These are phyloP conservation scores for Salix exigua DNA, from an alignment of 345 rosid genomes.

Conservation along the genomic window DNA sequence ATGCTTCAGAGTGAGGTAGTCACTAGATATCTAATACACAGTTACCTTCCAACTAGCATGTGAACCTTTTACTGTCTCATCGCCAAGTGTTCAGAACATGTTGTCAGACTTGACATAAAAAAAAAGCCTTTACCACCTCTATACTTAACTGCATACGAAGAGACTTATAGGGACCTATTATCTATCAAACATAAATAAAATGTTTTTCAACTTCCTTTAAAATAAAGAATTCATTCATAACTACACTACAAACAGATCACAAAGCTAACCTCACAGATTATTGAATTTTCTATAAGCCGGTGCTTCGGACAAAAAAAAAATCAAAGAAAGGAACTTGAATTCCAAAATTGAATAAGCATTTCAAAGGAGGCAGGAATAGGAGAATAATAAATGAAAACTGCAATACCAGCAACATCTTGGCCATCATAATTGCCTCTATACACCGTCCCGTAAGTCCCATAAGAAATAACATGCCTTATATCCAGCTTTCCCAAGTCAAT, in stretches of 20 bases:
- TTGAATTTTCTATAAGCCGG: neutral
- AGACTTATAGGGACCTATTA: neutral
- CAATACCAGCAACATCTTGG: conserved; percentile 34
- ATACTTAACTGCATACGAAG: neutral
- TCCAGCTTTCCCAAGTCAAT: conserved; percentile 27
- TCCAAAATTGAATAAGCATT: neutral
- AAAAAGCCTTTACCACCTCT: neutral
- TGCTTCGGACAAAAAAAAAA: neutral
- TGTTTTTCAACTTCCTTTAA: neutral
- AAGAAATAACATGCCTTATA: conserved; percentile 25
- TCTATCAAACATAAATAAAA: neutral
- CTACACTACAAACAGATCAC: neutral
- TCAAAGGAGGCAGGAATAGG: neutral
- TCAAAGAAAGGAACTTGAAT: neutral
- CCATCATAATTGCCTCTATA: conserved; percentile 34
- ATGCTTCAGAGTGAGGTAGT: neutral
- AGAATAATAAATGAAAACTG: neutral
- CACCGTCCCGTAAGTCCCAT: conserved; percentile 32
- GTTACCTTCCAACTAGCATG: neutral
- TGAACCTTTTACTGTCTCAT: neutral
- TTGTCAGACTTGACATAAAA: neutral
- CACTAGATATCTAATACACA: neutral
- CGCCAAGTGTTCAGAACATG: neutral
- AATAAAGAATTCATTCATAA: neutral
- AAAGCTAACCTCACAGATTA: neutral